A percentile compares a stretch with the other conserved stretches of the same genome.
phyloP scores from a whole-genome alignment of 352 stramenopile species.

The Achlya hypogyna region DNA sequence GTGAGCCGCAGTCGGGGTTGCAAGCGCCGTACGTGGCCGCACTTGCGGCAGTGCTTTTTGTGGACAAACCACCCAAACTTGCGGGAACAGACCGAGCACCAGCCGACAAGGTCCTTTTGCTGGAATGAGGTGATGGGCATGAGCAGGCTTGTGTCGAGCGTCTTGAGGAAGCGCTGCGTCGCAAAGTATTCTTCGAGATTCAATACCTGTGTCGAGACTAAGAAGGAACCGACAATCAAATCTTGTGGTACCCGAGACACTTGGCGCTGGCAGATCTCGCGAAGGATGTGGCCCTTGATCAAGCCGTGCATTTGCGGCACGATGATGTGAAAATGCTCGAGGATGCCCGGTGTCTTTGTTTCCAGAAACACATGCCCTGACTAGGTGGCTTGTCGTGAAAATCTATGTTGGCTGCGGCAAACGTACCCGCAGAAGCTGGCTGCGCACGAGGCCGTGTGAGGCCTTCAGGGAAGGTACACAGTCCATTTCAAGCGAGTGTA shows the following conservation, averaged over 20 bases:
- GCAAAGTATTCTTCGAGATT: not conserved
- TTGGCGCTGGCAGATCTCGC: not conserved
- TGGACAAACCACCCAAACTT: conserved; percentile 59
- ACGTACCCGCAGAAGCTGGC: conserved; percentile 56
- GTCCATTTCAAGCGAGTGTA: conserved; percentile 66
- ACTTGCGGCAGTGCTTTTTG: conserved; percentile 57
- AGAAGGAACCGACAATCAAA: too few species aligned
- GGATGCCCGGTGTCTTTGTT: not conserved
- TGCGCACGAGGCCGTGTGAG: conserved; percentile 58
- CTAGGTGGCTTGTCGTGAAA: conserved; percentile 34
- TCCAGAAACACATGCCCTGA: not conserved
- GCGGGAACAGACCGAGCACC: conserved; percentile 41
- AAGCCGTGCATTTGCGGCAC: not conserved
- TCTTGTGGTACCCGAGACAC: not conserved
- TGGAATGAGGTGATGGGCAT: not conserved
- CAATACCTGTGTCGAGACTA: not conserved
- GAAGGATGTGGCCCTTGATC: not conserved
- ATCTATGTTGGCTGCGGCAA: conserved; percentile 41
- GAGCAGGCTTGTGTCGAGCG: not conserved
- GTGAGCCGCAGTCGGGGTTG: conserved; percentile 43
- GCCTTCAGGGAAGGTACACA: conserved; percentile 49
- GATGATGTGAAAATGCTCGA: not conserved
- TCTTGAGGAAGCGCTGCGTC: not conserved
- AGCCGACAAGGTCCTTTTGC: conserved; percentile 30
- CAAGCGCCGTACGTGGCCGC: conserved; percentile 47